Base-by-base conservation (phyloP, 1,284 basidiomycete genomes). In the Cryptococcus sp. region DNA sequence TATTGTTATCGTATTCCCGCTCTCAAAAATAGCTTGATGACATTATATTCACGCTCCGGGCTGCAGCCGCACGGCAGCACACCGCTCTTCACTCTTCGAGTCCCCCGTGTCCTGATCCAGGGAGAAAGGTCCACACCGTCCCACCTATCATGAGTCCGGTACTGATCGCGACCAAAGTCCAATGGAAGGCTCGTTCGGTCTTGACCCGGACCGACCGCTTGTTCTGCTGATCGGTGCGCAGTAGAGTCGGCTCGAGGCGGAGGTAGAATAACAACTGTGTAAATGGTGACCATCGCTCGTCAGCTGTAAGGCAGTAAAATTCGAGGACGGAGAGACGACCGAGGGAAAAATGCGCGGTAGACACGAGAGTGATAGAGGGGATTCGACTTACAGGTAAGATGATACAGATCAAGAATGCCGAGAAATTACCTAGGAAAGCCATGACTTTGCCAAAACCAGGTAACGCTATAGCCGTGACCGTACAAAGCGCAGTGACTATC, bases 401-500 rank as follows among this genome's bases (percentile, higher is more conserved):
- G 47, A 91, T 85, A 66, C 88, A 90, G 38, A 93, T 85, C 64
- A 89, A 79, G 72, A 94, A 94, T 0, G 91, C 88, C 40, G 88
- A 86, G 75, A 93, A 93, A 35, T 88, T 87, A 4, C 93, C 93
- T 40, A 95, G 81, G 75, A 94, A 91, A 15, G 89, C 89, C 91
- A 97, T 94, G 73, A 93, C 84, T 22, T 87, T 84, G 64, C 88
- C 65, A 85, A 77, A 78, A 10, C 72, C 75, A 13, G 78, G 76
- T 22, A 78, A 58, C 20, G 66, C 51, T 20, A 79, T 64, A 15
- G 76, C 73, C 1, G 70, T 69, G 4, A 55, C 58, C 0, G 65
- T 63, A 50, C 71, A 73, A 13, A 68, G 48, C 1, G 68, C 69
- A 5, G 76, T 76, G 38, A 78, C 66, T 17, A 68, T 38, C 15